These are phyloP conservation scores for Mycena vulgaris DNA, from an alignment of 768 basidiomycete genomes.

Conservation along the genomic window DNA sequence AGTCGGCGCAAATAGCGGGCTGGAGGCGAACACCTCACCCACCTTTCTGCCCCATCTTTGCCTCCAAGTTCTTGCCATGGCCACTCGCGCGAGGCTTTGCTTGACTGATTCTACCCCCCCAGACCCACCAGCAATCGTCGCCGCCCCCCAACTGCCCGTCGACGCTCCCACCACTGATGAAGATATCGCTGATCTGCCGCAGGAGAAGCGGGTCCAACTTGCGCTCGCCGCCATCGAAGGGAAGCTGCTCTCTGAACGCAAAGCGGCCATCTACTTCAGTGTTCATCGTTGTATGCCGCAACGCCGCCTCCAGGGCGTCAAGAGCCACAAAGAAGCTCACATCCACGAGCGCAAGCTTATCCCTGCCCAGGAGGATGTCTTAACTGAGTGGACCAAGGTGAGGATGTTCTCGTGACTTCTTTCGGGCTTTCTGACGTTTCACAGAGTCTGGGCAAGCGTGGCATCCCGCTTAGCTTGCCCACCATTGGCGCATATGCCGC, in stretches of 20 bases:
- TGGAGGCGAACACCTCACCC: background rate
- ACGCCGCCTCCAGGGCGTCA: conserved; percentile 6
- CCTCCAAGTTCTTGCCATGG: no score
- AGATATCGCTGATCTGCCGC: background rate
- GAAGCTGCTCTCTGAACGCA: background rate
- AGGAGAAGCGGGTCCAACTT: conserved; percentile 11
- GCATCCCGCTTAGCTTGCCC: conserved; percentile 15
- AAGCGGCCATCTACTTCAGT: conserved; percentile 1
- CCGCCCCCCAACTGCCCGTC: background rate
- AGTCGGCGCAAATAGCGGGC: background rate
- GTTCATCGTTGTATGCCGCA: conserved; percentile 4
- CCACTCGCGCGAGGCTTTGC: conserved; percentile 4
- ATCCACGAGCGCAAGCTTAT: conserved; percentile 21
- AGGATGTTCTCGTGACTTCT: background rate
- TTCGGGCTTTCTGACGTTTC: background rate
- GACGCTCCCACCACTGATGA: conserved; percentile 4
- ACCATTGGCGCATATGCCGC: conserved; percentile 7
- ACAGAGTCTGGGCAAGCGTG: conserved; percentile 18
- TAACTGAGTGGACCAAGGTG: conserved; percentile 26
- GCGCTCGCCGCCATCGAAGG: conserved; percentile 6
- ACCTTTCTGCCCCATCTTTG: background rate
- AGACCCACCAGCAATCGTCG: background rate
- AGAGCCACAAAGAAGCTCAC: conserved; percentile 13
- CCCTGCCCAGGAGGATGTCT: conserved; percentile 13
- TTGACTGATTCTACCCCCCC: background rate